These are phyloP conservation scores for Dactylellina leptospora DNA, from an alignment of 2,329 filamentous ascomycete species.

Conservation along the genomic window DNA sequence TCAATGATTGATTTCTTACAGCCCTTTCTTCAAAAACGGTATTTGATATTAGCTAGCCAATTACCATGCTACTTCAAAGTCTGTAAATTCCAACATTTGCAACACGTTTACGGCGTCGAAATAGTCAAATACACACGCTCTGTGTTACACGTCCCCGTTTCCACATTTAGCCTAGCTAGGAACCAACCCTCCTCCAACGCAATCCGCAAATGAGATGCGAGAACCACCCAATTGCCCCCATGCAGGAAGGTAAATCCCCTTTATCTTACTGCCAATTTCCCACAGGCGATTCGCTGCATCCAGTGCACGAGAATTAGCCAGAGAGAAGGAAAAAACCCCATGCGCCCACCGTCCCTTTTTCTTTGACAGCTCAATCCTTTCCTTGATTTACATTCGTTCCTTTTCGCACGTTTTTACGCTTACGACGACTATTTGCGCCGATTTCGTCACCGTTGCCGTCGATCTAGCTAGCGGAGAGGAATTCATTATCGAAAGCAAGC, in stretches of 20 bases:
- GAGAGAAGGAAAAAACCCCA: background rate
- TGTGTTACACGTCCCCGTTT: slow-evolving; percentile 45
- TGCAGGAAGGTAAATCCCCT: slow-evolving; percentile 29
- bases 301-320: too few species aligned
- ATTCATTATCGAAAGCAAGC: too few species aligned
- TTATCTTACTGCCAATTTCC: slow-evolving; percentile 46
- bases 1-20: too few species aligned
- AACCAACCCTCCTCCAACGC: background rate
- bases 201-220: slow-evolving; percentile 16
- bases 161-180: slow-evolving; percentile 26
- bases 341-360: background rate
- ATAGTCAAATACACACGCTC: slow-evolving; percentile 11
- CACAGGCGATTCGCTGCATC: slow-evolving; percentile 31
- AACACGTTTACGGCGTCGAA: background rate
- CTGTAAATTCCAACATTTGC: background rate
- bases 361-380: slow-evolving; percentile 15
- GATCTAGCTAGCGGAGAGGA: slow-evolving; percentile 20
- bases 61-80: background rate
- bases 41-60: background rate
- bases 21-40: too few species aligned
- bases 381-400: slow-evolving; percentile 16
- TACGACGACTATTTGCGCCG: slow-evolving; percentile 47
- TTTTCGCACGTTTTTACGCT: slow-evolving; percentile 1
- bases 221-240: slow-evolving; percentile 9
- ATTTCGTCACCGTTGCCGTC: slow-evolving; percentile 37